phyloP scores from a whole-genome alignment of 805 yeast genomes.

The Saturnispora quitensis region DNA sequence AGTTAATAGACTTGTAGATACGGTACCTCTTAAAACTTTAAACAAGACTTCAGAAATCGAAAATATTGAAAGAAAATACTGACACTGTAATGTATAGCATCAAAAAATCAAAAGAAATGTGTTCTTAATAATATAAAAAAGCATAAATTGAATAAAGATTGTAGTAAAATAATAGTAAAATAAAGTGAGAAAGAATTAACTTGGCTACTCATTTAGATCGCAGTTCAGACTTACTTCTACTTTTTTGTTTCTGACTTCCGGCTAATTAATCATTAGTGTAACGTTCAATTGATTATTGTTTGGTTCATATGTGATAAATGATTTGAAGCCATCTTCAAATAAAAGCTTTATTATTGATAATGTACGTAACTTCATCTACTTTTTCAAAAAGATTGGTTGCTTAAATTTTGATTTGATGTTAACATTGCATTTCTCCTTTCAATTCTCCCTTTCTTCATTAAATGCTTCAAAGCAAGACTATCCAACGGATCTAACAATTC shows the following conservation, averaged over 20 bases:
- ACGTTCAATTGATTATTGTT: not conserved
- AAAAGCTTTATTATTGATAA: not conserved
- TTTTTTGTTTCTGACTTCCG: not conserved
- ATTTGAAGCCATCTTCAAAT: conserved; percentile 8
- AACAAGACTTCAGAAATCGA: not conserved
- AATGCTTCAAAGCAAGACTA: conserved; percentile 85
- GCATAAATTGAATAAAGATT: not conserved
- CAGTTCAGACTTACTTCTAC: too few relatives aligned
- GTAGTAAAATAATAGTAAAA: not conserved
- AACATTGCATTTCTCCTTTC: conserved; percentile 60
- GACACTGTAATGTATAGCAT: not conserved
- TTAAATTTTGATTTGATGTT: conserved; percentile 5
- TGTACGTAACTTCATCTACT: not conserved
- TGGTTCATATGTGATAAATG: not conserved
- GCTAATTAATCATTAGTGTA: not conserved
- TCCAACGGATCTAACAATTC: conserved; percentile 92
- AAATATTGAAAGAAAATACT: not conserved
- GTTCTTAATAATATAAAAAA: not conserved
- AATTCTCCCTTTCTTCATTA: conserved; percentile 87
- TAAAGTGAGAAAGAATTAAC: not conserved
- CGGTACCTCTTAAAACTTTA: not conserved
- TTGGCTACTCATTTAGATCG: not conserved
- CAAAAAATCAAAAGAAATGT: not conserved
- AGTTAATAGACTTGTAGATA: not conserved
- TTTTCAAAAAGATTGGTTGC: conserved; percentile 6